Evolutionary conservation across 495 filamentous ascomycete genomes (phyloP).

Genomic region (Tetracladium marchalianum): DNA sequence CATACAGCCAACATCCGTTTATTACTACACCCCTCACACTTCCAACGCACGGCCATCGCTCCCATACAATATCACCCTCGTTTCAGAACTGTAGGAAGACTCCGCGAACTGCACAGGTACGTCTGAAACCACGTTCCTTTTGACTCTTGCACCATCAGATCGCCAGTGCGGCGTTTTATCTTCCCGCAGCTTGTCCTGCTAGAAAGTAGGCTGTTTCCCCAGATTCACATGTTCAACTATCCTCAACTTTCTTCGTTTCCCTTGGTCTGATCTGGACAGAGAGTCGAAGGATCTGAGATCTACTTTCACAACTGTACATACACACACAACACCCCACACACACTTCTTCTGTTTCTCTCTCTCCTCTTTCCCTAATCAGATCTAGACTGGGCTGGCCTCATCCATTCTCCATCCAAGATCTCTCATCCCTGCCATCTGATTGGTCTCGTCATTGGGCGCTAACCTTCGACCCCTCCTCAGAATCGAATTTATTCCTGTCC

Average conservation of each 20-base stretch:
- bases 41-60: too few species aligned
- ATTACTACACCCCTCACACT: background rate
- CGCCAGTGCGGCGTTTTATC: background rate
- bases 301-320: too few species aligned
- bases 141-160: background rate
- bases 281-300: too few species aligned
- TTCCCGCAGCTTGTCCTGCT: background rate
- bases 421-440: background rate
- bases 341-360: background rate
- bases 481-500: background rate
- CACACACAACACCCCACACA: too few species aligned
- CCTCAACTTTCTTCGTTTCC: too few species aligned
- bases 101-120: background rate
- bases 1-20: background rate
- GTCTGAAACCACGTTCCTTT: background rate
- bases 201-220: too few species aligned
- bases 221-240: too few species aligned
- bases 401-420: background rate
- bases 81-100: too few species aligned
- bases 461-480: background rate
- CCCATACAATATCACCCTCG: too few species aligned
- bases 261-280: too few species aligned
- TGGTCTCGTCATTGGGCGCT: background rate
- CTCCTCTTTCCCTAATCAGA: background rate
- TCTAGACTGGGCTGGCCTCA: background rate